Evolutionary conservation across 2,329 filamentous ascomycete species (phyloP), one percentile per base, ranked within the genome.

Genomic region (Sporothrix dimorphospora): DNA sequence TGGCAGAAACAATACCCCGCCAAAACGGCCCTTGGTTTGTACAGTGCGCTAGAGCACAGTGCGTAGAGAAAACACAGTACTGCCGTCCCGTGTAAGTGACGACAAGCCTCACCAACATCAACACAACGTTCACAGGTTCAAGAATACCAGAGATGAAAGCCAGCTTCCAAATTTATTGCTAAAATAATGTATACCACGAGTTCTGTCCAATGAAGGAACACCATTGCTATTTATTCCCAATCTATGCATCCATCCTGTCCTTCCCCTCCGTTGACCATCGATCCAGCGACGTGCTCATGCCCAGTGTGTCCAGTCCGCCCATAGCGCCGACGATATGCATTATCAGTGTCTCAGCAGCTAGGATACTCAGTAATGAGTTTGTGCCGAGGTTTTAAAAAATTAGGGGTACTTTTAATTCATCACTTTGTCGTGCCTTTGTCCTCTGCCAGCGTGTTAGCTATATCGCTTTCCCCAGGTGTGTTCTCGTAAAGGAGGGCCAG

Each of bases 351-450:
- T 34, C 30, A 6, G 30, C 3, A 34, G 30, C 30, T 6, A 34
- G 30, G 30, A 34, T 34, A 6, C 30, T 34, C 30, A 34, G 30
- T 34, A 6, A 34, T 34, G 42, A 16, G 42, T 45, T 49, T 49
- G 3, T 34, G 30, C 6, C 4, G 19, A 49, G 47, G 7, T n/a
- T 16, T 7, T 0, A 53, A 8, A 49, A 21, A 16, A 6, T 49
- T 11, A 27, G 12, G 16, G 11, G 19, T 2, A 21, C 4, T 16
- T 11, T 21, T 14, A 27, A 9, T 16, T 34, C 53, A 67, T 9
- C 24, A 53, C 47, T 72, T 70, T 11, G 71, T 72, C 11, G 66
- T 24, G 40, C 71, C 68, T 49, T 70, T 70, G 61, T 72, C 71
- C 38, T 72, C 71, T 72, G 61, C 6, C 3, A 14, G 4, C 12